Base-by-base conservation (phyloP, 495 filamentous ascomycete species). In the Xylaria grammica region DNA sequence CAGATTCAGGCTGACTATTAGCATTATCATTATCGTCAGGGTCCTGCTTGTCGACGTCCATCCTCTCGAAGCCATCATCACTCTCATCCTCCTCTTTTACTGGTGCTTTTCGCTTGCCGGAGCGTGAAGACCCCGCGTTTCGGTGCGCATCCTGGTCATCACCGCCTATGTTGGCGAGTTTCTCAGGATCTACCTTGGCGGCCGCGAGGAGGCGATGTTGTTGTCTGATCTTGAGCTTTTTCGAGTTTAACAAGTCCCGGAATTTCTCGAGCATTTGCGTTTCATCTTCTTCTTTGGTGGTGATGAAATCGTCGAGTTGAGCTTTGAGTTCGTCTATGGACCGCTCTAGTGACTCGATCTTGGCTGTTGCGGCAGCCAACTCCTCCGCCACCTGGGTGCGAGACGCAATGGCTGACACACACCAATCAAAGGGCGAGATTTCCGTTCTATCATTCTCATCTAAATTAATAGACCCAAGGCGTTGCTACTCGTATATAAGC, bases 181-280 rank as follows among this genome's bases (percentile, higher is more conserved):
- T 81, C 1, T 75, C 69, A 0, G 81, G 74, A 70, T 90, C 85
- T 9, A 85, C 73, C 40, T 83, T 86, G 7, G 86, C 84, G n/a
- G 81, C 79, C 17, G 81, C 84, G 5, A 95, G 73, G 9, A 93
- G 68, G 20, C 88, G 83, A 65, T 92, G 89, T 72, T 95, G 91
- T 65, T 94, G 89, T 30, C 92, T 80, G 24, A 97, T 94, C 75
- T 95, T 96, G n/a, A 91, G 79, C 75, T 97, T 97, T 77, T 97
- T 97, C 68, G 89, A 87, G 66, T 97, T 97, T 0, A 97, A 75
- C 1, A 96, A 74, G 20, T 84, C 80, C 36, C 82, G 82, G 60
- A 93, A 92, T 71, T 91, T 93, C 40, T 85, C 81, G 3, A 96
- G 76, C 5, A 96, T 73, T 55, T 88, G 84, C 19, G 84, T 80